These are phyloP conservation scores for Phytopythium kandeliae DNA, from an alignment of 352 stramenopile genomes.

Conservation along the genomic window DNA sequence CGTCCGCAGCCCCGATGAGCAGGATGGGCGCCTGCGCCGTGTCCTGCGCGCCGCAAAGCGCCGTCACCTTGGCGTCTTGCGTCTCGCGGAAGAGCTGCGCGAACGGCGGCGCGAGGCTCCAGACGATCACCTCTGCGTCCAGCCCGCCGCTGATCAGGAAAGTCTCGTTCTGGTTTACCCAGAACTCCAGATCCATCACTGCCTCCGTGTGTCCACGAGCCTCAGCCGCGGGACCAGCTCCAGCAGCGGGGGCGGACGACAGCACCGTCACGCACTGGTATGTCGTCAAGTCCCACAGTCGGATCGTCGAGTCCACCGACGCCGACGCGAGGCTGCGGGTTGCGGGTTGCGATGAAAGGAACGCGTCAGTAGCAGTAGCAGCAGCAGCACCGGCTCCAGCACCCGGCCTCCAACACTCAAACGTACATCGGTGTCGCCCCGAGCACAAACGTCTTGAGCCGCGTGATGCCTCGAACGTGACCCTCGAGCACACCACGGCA, in stretches of 20 bases:
- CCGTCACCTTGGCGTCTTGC: conserved; percentile 66
- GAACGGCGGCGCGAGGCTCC: conserved; percentile 71
- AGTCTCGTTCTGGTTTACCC: conserved; percentile 80
- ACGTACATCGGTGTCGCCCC: conserved; percentile 47
- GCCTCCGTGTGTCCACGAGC: conserved; percentile 74
- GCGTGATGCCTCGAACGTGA: conserved; percentile 72
- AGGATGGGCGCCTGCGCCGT: conserved; percentile 58
- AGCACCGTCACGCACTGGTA: conserved; percentile 82
- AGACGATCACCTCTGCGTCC: conserved; percentile 82
- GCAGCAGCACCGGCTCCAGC: too few relatives aligned
- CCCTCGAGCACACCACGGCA: conserved; percentile 70
- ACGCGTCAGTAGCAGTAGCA: neutral
- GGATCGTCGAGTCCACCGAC: conserved; percentile 77
- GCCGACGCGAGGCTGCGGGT: conserved; percentile 52
- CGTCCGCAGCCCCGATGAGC: conserved; percentile 70
- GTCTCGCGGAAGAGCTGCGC: conserved; percentile 80
- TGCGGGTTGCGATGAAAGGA: neutral
- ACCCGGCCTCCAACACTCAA: too few relatives aligned
- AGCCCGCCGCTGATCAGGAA: conserved; percentile 82
- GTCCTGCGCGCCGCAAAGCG: conserved; percentile 72
- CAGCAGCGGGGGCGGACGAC: conserved; percentile 8
- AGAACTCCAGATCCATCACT: conserved; percentile 85
- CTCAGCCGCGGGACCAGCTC: conserved; percentile 14
- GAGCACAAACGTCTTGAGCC: conserved; percentile 79
- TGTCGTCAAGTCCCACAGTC: conserved; percentile 78